Percentiles rank a stretch among this genome's conserved stretches.
Evolutionary conservation across 805 yeast species (phyloP).

Genomic region (Groenewaldozyma salmanticensis): DNA sequence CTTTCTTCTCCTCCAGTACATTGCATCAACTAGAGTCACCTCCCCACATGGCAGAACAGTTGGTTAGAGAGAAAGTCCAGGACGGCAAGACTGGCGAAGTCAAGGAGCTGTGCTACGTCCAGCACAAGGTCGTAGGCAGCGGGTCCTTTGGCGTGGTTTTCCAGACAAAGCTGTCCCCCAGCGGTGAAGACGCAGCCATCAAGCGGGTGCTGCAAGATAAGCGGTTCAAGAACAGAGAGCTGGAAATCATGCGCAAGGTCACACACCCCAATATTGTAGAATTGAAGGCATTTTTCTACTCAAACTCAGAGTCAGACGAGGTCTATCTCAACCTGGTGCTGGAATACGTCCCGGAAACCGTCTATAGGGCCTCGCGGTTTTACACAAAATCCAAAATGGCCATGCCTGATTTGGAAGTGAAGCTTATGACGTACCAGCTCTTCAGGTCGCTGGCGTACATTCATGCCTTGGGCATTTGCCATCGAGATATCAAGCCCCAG

Average conservation of each 20-base stretch:
- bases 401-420: slow-evolving; percentile 87
- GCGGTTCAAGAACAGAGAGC: slow-evolving; percentile 90
- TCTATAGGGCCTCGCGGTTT: slow-evolving; percentile 82
- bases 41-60: slow-evolving; percentile 17
- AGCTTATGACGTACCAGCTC: slow-evolving; percentile 77
- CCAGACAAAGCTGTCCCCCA: slow-evolving; percentile 67
- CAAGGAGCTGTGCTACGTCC: slow-evolving; percentile 61
- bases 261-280: slow-evolving; percentile 83
- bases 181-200: slow-evolving; percentile 78
- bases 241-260: slow-evolving; percentile 88
- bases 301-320: slow-evolving; percentile 65
- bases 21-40: too few species aligned
- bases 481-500: slow-evolving; percentile 88
- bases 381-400: slow-evolving; percentile 43
- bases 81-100: slow-evolving; percentile 62
- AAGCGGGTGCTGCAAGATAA: slow-evolving; percentile 95
- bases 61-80: slow-evolving; percentile 53
- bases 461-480: slow-evolving; percentile 66
- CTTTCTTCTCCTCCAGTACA: too few species aligned
- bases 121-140: slow-evolving; percentile 88
- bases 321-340: slow-evolving; percentile 80
- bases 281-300: slow-evolving; percentile 76
- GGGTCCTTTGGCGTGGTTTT: slow-evolving; percentile 99
- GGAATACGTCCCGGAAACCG: slow-evolving; percentile 93
- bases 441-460: slow-evolving; percentile 69